Base-by-base conservation (phyloP, 768 basidiomycete species). In the Lactarius evosmus region DNA sequence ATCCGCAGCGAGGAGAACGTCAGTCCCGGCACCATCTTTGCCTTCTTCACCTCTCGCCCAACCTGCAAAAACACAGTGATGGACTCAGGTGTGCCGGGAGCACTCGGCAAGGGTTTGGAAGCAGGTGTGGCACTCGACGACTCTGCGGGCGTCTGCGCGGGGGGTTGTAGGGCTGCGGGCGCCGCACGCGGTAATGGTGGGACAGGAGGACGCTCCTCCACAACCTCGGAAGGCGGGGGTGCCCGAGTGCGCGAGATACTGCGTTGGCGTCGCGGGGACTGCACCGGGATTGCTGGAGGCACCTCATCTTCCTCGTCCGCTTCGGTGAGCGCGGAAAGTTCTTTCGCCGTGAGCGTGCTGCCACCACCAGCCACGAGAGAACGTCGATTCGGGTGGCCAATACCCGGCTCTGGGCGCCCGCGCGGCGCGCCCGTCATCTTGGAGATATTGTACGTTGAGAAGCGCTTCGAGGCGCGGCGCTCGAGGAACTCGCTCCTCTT, bases 401-500 rank as follows among this genome's bases (percentile, higher is more conserved):
- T 60, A n/a, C 69, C 71, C 11, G 59, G 55, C 33, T 67, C 78
- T 11, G 71, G 67, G 60, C 76, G 60, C 58, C 82, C 56, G 17
- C 84, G 80, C 29, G 84, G 77, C 22, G 81, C 78, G 17, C 87
- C 86, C 3, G 93, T 88, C 88, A 98, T 95, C 77, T 95, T 95
- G 53, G 89, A 87, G 70, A 98, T 90, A 67, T 95, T 92, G 73
- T 96, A 98, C 1, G 88, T 87, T 49, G 95, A 97, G 76, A 95
- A 98, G 0, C 97, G 90, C 73, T 98, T 98, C 25, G 92, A 95
- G 19, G 96, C 96, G 52, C 96, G 82, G 25, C 96, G 85, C 70
- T 95, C 93, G 41, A 98, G 82, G 0, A 86, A 82, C 68, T 95
- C 94, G 56, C 84, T 87, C 70, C 89, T 86, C 75, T 95, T 89